Conservation (phyloP, 2,329 filamentous ascomycete species). For the Cladosporium sp. region DNA sequence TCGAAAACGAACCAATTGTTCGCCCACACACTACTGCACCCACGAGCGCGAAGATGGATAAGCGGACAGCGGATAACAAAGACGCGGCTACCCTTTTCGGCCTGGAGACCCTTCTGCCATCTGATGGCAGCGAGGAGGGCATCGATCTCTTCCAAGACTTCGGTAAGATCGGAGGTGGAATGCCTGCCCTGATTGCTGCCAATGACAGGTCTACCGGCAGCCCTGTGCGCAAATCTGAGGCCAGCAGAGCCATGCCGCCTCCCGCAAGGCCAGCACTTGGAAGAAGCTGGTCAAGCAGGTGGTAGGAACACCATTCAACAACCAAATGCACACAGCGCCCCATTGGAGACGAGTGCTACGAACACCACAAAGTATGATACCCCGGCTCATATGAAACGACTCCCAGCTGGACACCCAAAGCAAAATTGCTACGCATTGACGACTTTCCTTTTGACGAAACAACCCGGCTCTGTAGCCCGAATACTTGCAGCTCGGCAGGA, state of each 20-base stretch:
- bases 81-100: conserved; percentile 58
- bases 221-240: conserved; percentile 32
- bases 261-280: conserved; percentile 31
- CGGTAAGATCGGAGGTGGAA: conserved; percentile 64
- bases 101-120: conserved; percentile 52
- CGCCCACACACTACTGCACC: conserved; percentile 15
- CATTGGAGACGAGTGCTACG: background rate
- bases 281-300: conserved; percentile 37
- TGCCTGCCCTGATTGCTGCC: conserved; percentile 26
- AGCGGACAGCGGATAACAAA: conserved; percentile 35
- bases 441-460: conserved; percentile 13
- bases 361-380: background rate
- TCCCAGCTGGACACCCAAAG: background rate
- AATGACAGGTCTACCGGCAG: conserved; percentile 36
- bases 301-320: conserved; percentile 26
- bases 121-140: conserved; percentile 60
- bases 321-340: background rate
- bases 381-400: background rate
- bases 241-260: conserved; percentile 30
- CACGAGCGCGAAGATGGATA: background rate
- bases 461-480: conserved; percentile 2
- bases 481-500: conserved; percentile 6
- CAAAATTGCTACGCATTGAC: conserved; percentile 11
- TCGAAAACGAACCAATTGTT: conserved; percentile 30
- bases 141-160: conserved; percentile 76